These are phyloP conservation scores for Asclepias syriaca DNA, from an alignment of 257 asterid species.

Conservation along the genomic window DNA sequence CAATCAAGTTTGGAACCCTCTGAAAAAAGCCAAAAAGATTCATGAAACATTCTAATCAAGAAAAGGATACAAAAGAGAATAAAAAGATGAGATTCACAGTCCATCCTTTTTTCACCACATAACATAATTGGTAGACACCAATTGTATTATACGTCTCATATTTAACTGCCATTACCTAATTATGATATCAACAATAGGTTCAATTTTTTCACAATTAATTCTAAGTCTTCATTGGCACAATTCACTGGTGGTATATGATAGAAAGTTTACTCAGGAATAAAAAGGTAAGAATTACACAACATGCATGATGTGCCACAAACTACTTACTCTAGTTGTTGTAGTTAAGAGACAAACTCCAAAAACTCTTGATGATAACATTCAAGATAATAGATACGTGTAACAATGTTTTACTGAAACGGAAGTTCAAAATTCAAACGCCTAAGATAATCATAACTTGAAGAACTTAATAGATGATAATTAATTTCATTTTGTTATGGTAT, in stretches of 20 bases:
- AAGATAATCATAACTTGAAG: not conserved
- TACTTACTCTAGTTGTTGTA: not conserved
- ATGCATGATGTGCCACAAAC: not conserved
- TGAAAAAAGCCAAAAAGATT: conserved; percentile 22
- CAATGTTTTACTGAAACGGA: not conserved
- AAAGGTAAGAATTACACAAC: not conserved
- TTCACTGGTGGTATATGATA: no score
- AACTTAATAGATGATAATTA: not conserved
- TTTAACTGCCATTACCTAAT: not conserved
- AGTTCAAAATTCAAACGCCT: not conserved
- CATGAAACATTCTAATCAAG: not conserved
- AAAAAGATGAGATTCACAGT: not conserved
- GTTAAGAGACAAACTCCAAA: not conserved
- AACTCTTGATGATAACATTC: not conserved
- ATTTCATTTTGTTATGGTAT: not conserved
- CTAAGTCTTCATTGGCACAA: no score
- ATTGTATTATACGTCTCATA: not conserved
- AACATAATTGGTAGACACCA: no score
- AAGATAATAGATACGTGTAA: not conserved
- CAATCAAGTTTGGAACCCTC: conserved; percentile 88
- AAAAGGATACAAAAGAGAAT: not conserved
- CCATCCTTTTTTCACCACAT: not conserved
- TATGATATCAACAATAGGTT: no score
- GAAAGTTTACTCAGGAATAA: not conserved
- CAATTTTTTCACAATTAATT: no score